Conservation (phyloP, 2,329 filamentous ascomycete genomes). For the Apiospora malaysiana region DNA sequence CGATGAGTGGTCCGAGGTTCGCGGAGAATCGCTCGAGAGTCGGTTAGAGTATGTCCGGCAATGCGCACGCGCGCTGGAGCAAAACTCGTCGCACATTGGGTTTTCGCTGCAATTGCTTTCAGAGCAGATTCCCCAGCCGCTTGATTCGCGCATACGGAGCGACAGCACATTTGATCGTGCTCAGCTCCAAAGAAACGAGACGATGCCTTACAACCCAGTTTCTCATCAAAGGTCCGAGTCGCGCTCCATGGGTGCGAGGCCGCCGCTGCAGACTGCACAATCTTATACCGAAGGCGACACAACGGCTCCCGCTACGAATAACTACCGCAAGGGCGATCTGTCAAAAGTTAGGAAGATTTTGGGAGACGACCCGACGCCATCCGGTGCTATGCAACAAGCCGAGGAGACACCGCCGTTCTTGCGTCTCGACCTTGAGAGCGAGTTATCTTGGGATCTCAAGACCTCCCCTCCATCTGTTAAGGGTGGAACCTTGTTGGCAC, state of each 20-base stretch:
- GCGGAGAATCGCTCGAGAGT: conserved; percentile 87
- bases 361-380: conserved; percentile 66
- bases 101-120: conserved; percentile 87
- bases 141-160: conserved; percentile 18
- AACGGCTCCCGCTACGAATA: conserved; percentile 45
- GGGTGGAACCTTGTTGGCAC: conserved; percentile 84
- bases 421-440: conserved; percentile 83
- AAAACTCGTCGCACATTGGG: conserved; percentile 83
- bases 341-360: conserved; percentile 72
- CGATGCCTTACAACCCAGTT: conserved; percentile 59
- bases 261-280: conserved; percentile 59
- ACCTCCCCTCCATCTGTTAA: conserved; percentile 76
- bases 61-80: conserved; percentile 81
- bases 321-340: conserved; percentile 64
- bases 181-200: conserved; percentile 62
- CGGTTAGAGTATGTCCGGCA: conserved; percentile 80
- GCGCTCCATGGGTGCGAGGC: conserved; percentile 49
- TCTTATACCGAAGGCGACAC: conserved; percentile 69
- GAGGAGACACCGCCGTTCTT: conserved; percentile 87
- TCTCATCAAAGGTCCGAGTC: conserved; percentile 63
- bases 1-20: conserved; percentile 95
- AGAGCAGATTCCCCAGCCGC: conserved; percentile 71
- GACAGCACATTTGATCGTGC: conserved; percentile 52
- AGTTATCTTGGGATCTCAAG: conserved; percentile 90
- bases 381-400: conserved; percentile 51